Evolutionary conservation across 2,329 filamentous ascomycete species (phyloP).

Genomic region (Aspergillus phoenicis): DNA sequence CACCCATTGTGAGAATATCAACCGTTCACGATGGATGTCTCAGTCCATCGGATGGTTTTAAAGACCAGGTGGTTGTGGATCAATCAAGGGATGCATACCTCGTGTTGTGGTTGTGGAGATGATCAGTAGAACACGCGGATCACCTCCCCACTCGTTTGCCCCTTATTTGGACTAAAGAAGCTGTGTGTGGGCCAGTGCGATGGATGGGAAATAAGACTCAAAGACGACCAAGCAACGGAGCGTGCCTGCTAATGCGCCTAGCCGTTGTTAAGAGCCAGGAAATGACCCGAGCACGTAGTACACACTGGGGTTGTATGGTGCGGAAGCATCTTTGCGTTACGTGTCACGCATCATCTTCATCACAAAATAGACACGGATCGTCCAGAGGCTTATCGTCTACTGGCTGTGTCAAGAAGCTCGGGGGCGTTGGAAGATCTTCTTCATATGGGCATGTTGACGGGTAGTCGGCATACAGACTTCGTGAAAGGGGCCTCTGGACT

Average conservation of each 20-base stretch:
- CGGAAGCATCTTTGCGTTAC: background rate
- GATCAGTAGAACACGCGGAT: background rate
- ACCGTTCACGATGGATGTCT: background rate
- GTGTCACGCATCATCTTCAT: background rate
- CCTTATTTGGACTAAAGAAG: background rate
- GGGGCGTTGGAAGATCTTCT: background rate
- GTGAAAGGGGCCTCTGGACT: background rate
- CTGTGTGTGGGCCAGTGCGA: background rate
- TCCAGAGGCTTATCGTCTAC: background rate
- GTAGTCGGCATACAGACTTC: background rate
- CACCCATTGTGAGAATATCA: conserved; percentile 1
- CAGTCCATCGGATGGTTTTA: conserved; percentile 2
- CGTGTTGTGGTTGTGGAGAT: background rate
- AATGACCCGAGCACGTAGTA: background rate
- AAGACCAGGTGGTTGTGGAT: background rate
- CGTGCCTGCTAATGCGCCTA: background rate
- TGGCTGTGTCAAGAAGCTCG: background rate
- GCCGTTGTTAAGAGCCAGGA: background rate
- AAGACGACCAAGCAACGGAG: background rate
- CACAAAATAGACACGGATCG: background rate
- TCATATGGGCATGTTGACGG: background rate
- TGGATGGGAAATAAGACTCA: background rate
- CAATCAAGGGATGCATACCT: conserved; percentile 7
- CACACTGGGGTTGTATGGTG: background rate
- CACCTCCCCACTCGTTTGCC: background rate